A percentile compares a stretch with the other conserved stretches of the same genome.
Evolutionary conservation across 805 yeast species (phyloP).

Genomic region (Scheffersomyces coipomensis): DNA sequence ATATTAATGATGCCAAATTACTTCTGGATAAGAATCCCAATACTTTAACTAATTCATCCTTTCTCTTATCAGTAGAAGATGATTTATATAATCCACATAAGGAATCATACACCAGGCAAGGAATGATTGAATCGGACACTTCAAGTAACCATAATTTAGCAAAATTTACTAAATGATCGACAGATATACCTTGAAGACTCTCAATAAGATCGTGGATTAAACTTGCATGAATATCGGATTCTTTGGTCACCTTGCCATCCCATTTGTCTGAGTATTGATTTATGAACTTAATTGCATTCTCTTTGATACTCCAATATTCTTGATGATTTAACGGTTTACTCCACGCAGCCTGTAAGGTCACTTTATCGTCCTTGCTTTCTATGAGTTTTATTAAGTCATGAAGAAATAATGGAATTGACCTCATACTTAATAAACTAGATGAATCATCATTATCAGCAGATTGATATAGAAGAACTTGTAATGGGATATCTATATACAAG

Average conservation of each 20-base stretch:
- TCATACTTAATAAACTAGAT: slow-evolving; percentile 16
- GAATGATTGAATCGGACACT: slow-evolving; percentile 39
- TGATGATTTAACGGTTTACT: slow-evolving; percentile 18
- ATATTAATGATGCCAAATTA: slow-evolving; percentile 35
- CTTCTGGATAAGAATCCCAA: slow-evolving; percentile 37
- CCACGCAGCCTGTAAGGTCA: background rate
- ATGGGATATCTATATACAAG: slow-evolving; percentile 38
- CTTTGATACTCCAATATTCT: slow-evolving; percentile 35
- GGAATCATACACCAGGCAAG: slow-evolving; percentile 26
- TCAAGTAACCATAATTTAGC: slow-evolving; percentile 41
- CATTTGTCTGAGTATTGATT: slow-evolving; percentile 13
- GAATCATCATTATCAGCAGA: slow-evolving; percentile 8
- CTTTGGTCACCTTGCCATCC: slow-evolving; percentile 13
- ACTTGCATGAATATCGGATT: slow-evolving; percentile 18
- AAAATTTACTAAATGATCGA: slow-evolving; percentile 23
- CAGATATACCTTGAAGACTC: slow-evolving; percentile 6
- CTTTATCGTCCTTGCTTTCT: slow-evolving; percentile 10
- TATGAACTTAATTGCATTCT: slow-evolving; percentile 19
- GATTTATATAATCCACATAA: background rate
- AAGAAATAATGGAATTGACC: slow-evolving; percentile 33
- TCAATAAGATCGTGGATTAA: slow-evolving; percentile 17
- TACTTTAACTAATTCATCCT: slow-evolving; percentile 19
- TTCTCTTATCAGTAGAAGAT: slow-evolving; percentile 9
- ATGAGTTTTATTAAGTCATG: slow-evolving; percentile 17
- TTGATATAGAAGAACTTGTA: slow-evolving; percentile 25